A percentile compares a stretch with the other conserved stretches of the same genome.
These are phyloP conservation scores for Penicillium olsonii DNA, from an alignment of 2,329 filamentous ascomycete genomes.

Conservation along the genomic window DNA sequence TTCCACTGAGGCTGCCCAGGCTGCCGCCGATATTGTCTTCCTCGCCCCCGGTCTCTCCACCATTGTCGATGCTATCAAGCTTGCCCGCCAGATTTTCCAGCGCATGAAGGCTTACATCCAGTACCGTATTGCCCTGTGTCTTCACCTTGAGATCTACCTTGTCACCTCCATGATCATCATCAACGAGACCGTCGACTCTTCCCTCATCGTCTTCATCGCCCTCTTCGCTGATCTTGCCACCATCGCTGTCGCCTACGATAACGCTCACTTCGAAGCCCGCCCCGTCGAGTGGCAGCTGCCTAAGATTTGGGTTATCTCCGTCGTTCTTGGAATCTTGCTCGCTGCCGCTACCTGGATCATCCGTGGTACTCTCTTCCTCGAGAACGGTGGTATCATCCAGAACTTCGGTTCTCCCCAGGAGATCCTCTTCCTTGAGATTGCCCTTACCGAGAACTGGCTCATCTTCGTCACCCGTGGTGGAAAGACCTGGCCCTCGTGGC, in stretches of 20 bases:
- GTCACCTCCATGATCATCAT: conserved; percentile 78
- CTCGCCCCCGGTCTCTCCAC: conserved; percentile 70
- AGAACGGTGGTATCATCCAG: conserved; percentile 70
- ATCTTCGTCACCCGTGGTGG: conserved; percentile 91
- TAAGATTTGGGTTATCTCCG: conserved; percentile 74
- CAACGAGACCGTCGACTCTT: conserved; percentile 68
- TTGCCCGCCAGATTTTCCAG: conserved; percentile 73
- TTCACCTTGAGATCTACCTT: conserved; percentile 75
- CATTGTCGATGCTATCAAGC: conserved; percentile 73
- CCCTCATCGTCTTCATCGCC: conserved; percentile 74
- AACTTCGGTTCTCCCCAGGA: conserved; percentile 75
- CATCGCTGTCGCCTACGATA: conserved; percentile 79
- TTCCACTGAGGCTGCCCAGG: conserved; percentile 70
- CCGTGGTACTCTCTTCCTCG: conserved; percentile 69
- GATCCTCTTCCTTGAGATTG: conserved; percentile 85
- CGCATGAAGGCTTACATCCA: conserved; percentile 78
- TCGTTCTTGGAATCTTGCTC: conserved; percentile 64
- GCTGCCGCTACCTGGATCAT: conserved; percentile 73
- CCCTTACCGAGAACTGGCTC: conserved; percentile 91
- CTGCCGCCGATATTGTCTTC: conserved; percentile 74
- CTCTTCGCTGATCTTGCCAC: conserved; percentile 79
- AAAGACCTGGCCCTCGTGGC: conserved; percentile 72
- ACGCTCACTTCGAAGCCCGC: conserved; percentile 74
- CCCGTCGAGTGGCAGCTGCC: conserved; percentile 81
- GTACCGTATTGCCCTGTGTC: conserved; percentile 73